phyloP scores from a whole-genome alignment of 345 rosid species.

The Camelina laxa region DNA sequence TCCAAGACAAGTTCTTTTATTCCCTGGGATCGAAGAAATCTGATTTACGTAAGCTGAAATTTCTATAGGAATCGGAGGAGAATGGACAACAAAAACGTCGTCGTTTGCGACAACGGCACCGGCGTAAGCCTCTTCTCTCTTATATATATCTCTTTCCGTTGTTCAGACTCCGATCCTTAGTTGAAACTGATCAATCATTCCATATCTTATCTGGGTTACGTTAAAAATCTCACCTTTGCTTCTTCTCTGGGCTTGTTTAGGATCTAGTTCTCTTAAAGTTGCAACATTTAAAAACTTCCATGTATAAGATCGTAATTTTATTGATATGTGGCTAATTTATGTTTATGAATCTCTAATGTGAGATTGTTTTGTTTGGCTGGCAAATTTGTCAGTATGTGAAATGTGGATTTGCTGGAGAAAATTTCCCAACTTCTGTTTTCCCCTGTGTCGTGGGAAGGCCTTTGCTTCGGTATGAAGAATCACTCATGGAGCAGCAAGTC shows the following conservation, averaged over 20 bases:
- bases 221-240: not conserved
- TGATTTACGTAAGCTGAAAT: not conserved
- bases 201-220: not conserved
- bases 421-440: slow-evolving; percentile 93
- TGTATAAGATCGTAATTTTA: not conserved
- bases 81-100: slow-evolving; percentile 84
- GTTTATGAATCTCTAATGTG: slow-evolving; percentile 19
- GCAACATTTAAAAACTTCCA: not conserved
- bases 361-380: not conserved
- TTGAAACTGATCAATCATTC: slow-evolving; percentile 7
- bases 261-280: slow-evolving; percentile 22
- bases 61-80: not conserved
- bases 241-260: not conserved
- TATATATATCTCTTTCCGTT: not conserved
- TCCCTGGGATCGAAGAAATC: slow-evolving; percentile 3
- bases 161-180: slow-evolving; percentile 1
- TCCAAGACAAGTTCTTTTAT: slow-evolving; percentile 14
- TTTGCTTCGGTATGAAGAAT: slow-evolving; percentile 88
- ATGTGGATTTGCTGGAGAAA: slow-evolving; percentile 99
- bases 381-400: slow-evolving; percentile 80
- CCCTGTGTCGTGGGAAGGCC: slow-evolving; percentile 97
- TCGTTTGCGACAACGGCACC: slow-evolving; percentile 97
- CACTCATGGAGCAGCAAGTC: slow-evolving; percentile 87
- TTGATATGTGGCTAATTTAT: not conserved
- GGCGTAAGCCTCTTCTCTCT: slow-evolving; percentile 59